Evolutionary conservation across 495 filamentous ascomycete species (phyloP).

Genomic region (Chaetomium fimeti): DNA sequence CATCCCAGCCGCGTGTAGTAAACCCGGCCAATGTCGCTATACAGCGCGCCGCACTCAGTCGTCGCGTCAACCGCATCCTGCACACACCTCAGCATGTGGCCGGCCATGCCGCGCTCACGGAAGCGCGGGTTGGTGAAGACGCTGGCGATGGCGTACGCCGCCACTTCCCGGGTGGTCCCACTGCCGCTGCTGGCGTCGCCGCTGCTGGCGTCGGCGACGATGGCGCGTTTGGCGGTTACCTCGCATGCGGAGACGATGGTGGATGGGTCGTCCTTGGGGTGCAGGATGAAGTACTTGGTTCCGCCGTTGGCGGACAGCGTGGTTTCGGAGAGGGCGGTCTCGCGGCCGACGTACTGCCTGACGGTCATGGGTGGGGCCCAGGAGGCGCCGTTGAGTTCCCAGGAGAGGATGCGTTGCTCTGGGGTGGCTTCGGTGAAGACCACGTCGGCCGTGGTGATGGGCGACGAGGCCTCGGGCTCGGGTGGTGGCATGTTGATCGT

Average conservation of each 20-base stretch:
- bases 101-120: constrained; percentile 24
- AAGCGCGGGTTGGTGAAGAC: constrained; percentile 27
- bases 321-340: constrained; percentile 23
- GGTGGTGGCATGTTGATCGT: neutral
- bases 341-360: constrained; percentile 26
- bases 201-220: constrained; percentile 7
- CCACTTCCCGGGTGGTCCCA: neutral
- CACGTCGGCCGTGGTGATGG: constrained; percentile 12
- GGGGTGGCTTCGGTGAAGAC: constrained; percentile 25
- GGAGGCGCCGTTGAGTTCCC: constrained; percentile 28
- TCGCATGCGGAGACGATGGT: constrained; percentile 29
- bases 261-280: constrained; percentile 23
- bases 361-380: constrained; percentile 28
- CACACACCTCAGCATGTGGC: constrained; percentile 21
- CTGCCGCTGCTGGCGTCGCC: too few species aligned
- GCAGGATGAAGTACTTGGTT: constrained; percentile 26
- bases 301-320: constrained; percentile 23
- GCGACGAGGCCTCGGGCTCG: neutral
- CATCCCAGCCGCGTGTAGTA: constrained; percentile 26
- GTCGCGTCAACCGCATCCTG: constrained; percentile 17
- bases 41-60: constrained; percentile 20
- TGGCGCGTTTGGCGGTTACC: constrained; percentile 19
- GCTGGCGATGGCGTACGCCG: constrained; percentile 24
- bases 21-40: constrained; percentile 25
- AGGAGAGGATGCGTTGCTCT: constrained; percentile 25